Base-by-base conservation (phyloP, 169 alveolate species). In the Prorocentrum cordatum region DNA sequence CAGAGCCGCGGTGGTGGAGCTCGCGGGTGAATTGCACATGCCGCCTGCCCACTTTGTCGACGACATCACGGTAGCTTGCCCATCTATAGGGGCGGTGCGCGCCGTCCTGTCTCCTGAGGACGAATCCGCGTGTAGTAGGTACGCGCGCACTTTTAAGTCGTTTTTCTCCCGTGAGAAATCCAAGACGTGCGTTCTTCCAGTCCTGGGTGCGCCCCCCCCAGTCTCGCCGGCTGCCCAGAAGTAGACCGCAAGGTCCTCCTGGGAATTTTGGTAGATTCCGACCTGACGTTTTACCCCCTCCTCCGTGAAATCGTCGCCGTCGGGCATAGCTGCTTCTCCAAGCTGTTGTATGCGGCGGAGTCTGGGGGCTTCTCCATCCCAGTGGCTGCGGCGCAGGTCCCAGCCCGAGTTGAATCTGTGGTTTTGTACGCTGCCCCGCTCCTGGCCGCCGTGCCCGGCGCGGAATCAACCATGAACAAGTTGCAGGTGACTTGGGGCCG, bases 401-500 rank as follows among this genome's bases (percentile, higher is more conserved):
- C n/a, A 10, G 14, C 24, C 10, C 12, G 80, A 6, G 24, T 38
- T n/a, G 45, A 39, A 38, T 16, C 26, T 3, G 32, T 39, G 2
- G 27, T 71, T n/a, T 18, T 39, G 32, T 26, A 42, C n/a, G 31
- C 59, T 7, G 83, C 66, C 0, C 83, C 83, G 26, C 42, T 71
- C 42, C 62, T 71, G 9, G 58, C 42, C 4, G n/a, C 24, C n/a
- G 83, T 36, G 2, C 83, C 64, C n/a, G 83, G 83, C 12, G 83
- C 22, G 0, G 10, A 10, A 7, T 38, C 35, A 62, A 39, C 24
- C 10, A 26, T 71, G 18, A 68, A 68, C 80, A 20, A 50, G 29
- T 26, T 68, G 62, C 80, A 68, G 62, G 35, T 59, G 80, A 33
- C n/a, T 0, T 68, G 80, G 80, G 80, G 80, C 1, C 38, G 42